Evolutionary conservation across 78 protist genomes (phyloP), one percentile per base, ranked within the genome.

Genomic region (Dictyostelium intermedium): DNA sequence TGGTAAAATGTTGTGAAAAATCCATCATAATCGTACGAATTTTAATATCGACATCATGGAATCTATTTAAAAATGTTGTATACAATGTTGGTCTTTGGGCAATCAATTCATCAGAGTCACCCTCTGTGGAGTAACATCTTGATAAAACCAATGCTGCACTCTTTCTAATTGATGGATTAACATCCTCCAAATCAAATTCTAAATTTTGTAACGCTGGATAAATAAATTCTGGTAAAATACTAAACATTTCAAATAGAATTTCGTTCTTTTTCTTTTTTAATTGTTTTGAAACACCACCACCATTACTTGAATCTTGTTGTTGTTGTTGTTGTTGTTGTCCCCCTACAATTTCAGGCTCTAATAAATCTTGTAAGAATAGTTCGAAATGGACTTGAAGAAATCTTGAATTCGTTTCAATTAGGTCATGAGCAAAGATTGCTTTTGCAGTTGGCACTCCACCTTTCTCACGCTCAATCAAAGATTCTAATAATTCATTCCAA

Each of bases 11-110:
- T 35, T 50, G 9, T 5, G 94, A n/a, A 50, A 89, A 89, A 0
- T 89, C 87, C 80, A 89, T 43, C 87, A 89, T 80, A 16, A 69
- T n/a, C 25, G 56, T 63, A 70, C 94, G 85, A 45, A 89, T 70
- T 1, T 39, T 27, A 1, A 18, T 14, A 4, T 89, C 94, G 39
- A 83, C 45, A 47, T 89, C 94, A 5, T 53, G 16, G 37, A 80
- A 80, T 63, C 94, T 53, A 43, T 89, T 89, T 13, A 89, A 13
- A 70, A 89, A 80, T 25, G 86, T 56, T n/a, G 74, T 35, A 23
- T 82, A 82, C 8, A 82, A 23, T 3, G 77, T 35, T 25, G 86
- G 70, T 14, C 25, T 45, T 18, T 50, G 20, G 3, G 63, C 35
- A 35, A 82, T 82, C 7, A 82, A 30, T 14, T 34, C 76, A 79